Conservation (phyloP, 176 grass and related monocot species). For the Rhynchospora pubera region DNA sequence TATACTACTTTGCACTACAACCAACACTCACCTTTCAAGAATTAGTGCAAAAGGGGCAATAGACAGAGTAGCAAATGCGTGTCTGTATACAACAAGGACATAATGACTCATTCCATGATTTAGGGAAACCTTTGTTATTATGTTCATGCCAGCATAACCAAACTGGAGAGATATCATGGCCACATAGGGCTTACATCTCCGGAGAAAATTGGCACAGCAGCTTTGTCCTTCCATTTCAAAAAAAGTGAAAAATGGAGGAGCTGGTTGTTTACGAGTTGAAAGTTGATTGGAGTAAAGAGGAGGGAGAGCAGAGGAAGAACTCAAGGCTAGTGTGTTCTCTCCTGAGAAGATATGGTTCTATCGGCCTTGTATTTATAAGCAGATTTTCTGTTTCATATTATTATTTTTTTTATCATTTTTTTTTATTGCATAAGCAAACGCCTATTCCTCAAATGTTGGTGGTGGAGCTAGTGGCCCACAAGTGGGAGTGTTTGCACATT, state of each 20-base stretch:
- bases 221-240: constrained; percentile 29
- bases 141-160: constrained; percentile 98
- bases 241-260: neutral
- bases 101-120: constrained; percentile 99
- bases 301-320: constrained; percentile 14
- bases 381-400: neutral
- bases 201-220: constrained; percentile 41
- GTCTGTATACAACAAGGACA: constrained; percentile 96
- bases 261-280: neutral
- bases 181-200: constrained; percentile 79
- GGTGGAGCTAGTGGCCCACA: neutral
- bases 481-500: constrained; percentile 1
- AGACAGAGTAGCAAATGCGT: constrained; percentile 94
- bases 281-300: neutral
- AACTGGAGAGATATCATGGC: constrained; percentile 99
- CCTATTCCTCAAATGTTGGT: constrained; percentile 6
- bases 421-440: neutral
- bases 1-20: neutral
- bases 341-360: neutral
- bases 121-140: constrained; percentile 98
- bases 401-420: neutral
- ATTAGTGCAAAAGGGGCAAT: constrained; percentile 91
- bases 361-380: constrained; percentile 27
- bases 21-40: constrained; percentile 53
- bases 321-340: neutral